Conservation (phyloP, 176 grass and related monocot genomes). For the Aechmea fasciata region DNA sequence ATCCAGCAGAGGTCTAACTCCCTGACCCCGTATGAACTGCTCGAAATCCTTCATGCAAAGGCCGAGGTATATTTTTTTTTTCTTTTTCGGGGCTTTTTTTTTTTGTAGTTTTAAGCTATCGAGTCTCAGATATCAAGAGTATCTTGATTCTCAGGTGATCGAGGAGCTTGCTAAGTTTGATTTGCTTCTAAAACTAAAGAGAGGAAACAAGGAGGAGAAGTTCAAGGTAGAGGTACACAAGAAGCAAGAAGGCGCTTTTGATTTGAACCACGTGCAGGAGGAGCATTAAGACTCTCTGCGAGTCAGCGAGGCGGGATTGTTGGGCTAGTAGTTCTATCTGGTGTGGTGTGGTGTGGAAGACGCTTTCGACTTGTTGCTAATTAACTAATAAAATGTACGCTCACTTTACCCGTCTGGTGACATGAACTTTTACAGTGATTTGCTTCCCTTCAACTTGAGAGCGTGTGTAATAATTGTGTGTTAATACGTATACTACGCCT, state of each 20-base stretch:
- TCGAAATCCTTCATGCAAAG: conserved; percentile 59
- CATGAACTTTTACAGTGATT: too few relatives aligned
- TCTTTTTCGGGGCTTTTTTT: background rate
- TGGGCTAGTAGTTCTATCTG: too few relatives aligned
- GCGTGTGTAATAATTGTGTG: too few relatives aligned
- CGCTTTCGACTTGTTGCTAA: too few relatives aligned
- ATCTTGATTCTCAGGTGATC: conserved; percentile 37
- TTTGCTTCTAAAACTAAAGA: conserved; percentile 84
- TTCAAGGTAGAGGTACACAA: conserved; percentile 86
- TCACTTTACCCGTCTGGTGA: too few relatives aligned
- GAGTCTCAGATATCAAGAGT: background rate
- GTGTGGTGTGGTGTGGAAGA: too few relatives aligned
- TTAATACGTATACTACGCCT: too few relatives aligned
- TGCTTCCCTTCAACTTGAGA: too few relatives aligned
- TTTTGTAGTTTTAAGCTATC: background rate
- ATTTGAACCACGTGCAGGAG: conserved; percentile 56
- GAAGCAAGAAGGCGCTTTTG: conserved; percentile 66
- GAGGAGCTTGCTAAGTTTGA: conserved; percentile 61
- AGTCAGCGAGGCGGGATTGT: conserved; percentile 15
- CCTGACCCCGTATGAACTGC: conserved; percentile 58
- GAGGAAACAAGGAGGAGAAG: conserved; percentile 78
- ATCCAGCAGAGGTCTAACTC: conserved; percentile 80
- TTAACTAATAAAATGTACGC: too few relatives aligned
- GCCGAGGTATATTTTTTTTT: conserved; percentile 38
- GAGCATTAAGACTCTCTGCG: conserved; percentile 38